Evolutionary conservation across 192 early-diverging fungal genomes (phyloP).

Genomic region (Gaertneriomyces semiglobifer): DNA sequence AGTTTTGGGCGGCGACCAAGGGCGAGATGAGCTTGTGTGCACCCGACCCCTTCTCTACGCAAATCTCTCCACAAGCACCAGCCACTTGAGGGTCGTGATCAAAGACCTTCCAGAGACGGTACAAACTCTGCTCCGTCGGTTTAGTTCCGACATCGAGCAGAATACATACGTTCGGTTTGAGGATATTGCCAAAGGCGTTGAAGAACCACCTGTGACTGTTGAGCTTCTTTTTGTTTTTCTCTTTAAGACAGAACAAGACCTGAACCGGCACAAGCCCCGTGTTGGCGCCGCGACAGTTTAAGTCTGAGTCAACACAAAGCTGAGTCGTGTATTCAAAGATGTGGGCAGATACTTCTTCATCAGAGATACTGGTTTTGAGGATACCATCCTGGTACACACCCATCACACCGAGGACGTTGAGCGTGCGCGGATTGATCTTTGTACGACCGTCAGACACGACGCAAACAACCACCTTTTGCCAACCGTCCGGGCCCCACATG

Average conservation of each 20-base stretch:
- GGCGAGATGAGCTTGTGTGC: constrained; percentile 67
- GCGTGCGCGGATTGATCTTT: constrained; percentile 64
- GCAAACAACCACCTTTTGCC: constrained; percentile 52
- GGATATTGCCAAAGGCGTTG: constrained; percentile 54
- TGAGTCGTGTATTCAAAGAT: constrained; percentile 77
- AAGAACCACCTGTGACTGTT: constrained; percentile 70
- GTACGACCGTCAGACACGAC: constrained; percentile 45
- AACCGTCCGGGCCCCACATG: constrained; percentile 60
- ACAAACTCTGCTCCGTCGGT: constrained; percentile 66
- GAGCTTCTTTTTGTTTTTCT: constrained; percentile 68
- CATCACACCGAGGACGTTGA: constrained; percentile 64
- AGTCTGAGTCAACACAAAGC: constrained; percentile 67
- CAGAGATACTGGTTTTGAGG: constrained; percentile 49
- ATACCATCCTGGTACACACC: constrained; percentile 50
- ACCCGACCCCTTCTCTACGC: constrained; percentile 57
- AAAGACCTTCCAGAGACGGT: constrained; percentile 79
- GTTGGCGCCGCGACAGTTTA: constrained; percentile 57
- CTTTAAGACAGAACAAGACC: constrained; percentile 75
- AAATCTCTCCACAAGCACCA: constrained; percentile 84
- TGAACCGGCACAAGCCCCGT: constrained; percentile 57
- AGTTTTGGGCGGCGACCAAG: constrained; percentile 78
- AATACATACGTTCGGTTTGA: constrained; percentile 51
- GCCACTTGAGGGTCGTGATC: constrained; percentile 66
- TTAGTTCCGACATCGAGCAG: constrained; percentile 75
- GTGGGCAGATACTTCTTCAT: constrained; percentile 62